phyloP scores from a whole-genome alignment of 2,329 filamentous ascomycete genomes.

The Diaporthe caulivora region DNA sequence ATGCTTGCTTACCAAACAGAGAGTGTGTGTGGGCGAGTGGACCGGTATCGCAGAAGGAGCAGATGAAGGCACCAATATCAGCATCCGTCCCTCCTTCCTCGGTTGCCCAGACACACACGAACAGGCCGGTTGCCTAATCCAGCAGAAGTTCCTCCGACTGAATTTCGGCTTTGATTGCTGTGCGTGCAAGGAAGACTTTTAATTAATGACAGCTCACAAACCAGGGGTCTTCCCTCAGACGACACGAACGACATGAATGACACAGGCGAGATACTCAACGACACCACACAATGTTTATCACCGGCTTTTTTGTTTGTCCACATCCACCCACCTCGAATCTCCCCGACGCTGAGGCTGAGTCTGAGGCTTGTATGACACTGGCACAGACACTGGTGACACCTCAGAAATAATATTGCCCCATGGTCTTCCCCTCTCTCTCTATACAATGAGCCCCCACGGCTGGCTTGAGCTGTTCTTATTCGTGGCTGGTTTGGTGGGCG shows the following conservation, averaged over 20 bases:
- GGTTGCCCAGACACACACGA: not conserved
- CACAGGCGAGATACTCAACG: not conserved
- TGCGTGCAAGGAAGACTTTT: not conserved
- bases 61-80: not conserved
- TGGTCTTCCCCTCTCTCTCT: too few relatives aligned
- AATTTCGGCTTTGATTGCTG: not conserved
- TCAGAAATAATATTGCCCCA: slow-evolving; percentile 8
- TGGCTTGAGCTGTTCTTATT: not conserved
- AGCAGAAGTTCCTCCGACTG: not conserved
- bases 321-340: slow-evolving; percentile 4
- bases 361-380: not conserved
- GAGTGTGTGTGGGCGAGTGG: not conserved
- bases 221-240: not conserved
- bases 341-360: slow-evolving; percentile 1
- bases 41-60: not conserved
- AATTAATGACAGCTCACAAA: slow-evolving; percentile 12
- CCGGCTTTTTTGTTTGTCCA: not conserved
- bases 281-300: not conserved
- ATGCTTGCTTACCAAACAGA: too few relatives aligned
- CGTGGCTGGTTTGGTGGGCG: not conserved
- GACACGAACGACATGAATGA: not conserved
- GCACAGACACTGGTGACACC: slow-evolving; percentile 9
- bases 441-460: not conserved
- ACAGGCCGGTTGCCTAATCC: not conserved
- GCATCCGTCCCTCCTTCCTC: slow-evolving; percentile 16